Evolutionary conservation across 768 basidiomycete genomes (phyloP), one percentile per base, ranked within the genome.

Genomic region (Calvatia gigantea): DNA sequence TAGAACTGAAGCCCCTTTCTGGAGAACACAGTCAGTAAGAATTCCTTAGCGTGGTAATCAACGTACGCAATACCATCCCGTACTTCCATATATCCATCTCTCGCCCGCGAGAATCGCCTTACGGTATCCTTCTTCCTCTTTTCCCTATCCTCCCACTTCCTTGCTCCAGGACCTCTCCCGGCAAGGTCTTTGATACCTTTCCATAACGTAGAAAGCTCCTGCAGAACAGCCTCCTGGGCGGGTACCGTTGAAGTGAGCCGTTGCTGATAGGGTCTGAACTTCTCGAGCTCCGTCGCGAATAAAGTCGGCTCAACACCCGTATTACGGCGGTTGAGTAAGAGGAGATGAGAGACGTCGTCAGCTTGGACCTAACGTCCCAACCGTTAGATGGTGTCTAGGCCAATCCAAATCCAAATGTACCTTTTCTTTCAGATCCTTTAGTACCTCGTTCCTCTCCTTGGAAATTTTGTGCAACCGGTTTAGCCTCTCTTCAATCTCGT

Each of bases 371-470:
- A 62, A 2, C 44, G 32, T 8, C 23, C 25, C 17, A 17, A 42
- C 23, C 15, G 23, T 50, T 9, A 45, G 19, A 17, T 32, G 7
- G 28, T n/a, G 50, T 31, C 19, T 14, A 12, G 39, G 43, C 1
- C 14, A 35, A 31, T n/a, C 23, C 21, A 31, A 41, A 21, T 27
- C 21, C 28, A 32, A 35, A 23, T 35, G 41, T 51, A 94, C 95
- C 83, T 96, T 97, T 41, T 98, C 95, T 68, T 98, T 99, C 46
- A 99, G 75, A 65, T 98, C 97, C 67, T 91, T 94, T 51, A 98
- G 70, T 0, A 94, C 86, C 61, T 95, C 90, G 9, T 81, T 82
- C 46, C 96, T 75, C 72, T 98, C 96, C 55, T 83, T 83, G 42
- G 86, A 79, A 58, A 99, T 87, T 74, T 93, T 89, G 69, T 82